Evolutionary conservation across 495 filamentous ascomycete species (phyloP).

Genomic region (Articulospora tetracladia): DNA sequence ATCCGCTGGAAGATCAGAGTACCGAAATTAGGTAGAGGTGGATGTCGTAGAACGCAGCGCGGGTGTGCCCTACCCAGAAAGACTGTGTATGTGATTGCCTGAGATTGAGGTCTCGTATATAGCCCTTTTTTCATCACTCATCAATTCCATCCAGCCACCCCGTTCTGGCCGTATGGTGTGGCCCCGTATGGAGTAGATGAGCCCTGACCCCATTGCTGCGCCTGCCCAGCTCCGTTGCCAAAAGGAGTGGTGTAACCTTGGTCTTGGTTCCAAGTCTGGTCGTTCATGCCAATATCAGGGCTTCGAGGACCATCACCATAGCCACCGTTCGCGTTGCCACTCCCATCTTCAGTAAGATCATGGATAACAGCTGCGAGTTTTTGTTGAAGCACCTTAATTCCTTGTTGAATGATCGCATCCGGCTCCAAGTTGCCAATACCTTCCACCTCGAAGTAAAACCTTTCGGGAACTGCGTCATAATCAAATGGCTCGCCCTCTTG

Average conservation of each 20-base stretch:
- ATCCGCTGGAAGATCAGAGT: neutral
- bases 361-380: slow-evolving; percentile 87
- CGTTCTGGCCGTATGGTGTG: slow-evolving; percentile 64
- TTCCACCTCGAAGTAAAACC: slow-evolving; percentile 92
- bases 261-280: slow-evolving; percentile 46
- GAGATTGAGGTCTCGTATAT: neutral
- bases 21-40: neutral
- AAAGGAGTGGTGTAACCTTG: slow-evolving; percentile 76
- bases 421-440: slow-evolving; percentile 83
- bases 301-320: slow-evolving; percentile 59
- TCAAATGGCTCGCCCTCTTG: slow-evolving; percentile 83
- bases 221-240: slow-evolving; percentile 51
- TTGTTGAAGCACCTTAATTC: slow-evolving; percentile 82
- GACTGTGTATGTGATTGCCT: neutral
- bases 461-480: slow-evolving; percentile 78
- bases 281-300: slow-evolving; percentile 56
- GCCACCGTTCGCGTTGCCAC: slow-evolving; percentile 45
- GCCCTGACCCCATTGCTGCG: slow-evolving; percentile 58
- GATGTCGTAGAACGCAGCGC: neutral
- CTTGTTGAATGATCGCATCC: slow-evolving; percentile 80
- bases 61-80: neutral
- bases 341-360: slow-evolving; percentile 51
- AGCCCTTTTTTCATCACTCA: neutral
- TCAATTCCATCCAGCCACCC: slow-evolving; percentile 16
- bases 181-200: slow-evolving; percentile 61